Base-by-base conservation (phyloP, 164 flowering plant species). In the Pachysandra terminalis region DNA sequence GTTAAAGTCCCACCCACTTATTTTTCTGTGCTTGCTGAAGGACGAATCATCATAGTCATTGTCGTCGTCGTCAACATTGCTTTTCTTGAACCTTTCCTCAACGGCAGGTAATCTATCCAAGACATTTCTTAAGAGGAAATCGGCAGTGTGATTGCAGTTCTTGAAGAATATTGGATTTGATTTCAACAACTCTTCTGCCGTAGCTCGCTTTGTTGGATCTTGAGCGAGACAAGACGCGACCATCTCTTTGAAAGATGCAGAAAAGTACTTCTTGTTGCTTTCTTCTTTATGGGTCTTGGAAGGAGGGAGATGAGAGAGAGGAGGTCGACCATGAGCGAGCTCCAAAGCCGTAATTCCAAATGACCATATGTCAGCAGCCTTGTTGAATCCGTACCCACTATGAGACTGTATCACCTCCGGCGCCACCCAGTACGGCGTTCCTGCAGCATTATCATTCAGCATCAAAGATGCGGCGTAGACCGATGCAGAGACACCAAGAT, bases 361-460 rank as follows among this genome's bases (percentile, higher is more conserved):
- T 0, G 98, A 90, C 98, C 98, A 93, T 0, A 93, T 87, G 71
- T 93, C 97, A 15, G 98, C 96, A n/a, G n/a, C n/a, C n/a, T n/a
- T n/a, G 78, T 90, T 90, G 74, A 77, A 81, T 23, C 90, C 80
- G 54, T 91, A 93, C 15, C 93, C 98, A 1, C 65, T 73, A 28
- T 82, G 91, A 0, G 96, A 87, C 67, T 87, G 90, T 9, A 90
- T 85, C 25, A 90, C 98, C 77, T 93, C 97, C 0, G 97, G 98
- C 1, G 97, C 96, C 94, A 89, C 87, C 96, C 96, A 87, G 51
- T 87, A 88, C 6, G 90, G 93, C 5, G 96, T 86, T 1, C 93
- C 93, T 0, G 91, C 78, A 12, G 87, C 49, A n/a, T n/a, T n/a
- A 45, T 84, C 95, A 23, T 79, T 87, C 49, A 90, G 73, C 82